Conservation (phyloP, 2,329 filamentous ascomycete genomes). For the Arthrinium phaeospermum region DNA sequence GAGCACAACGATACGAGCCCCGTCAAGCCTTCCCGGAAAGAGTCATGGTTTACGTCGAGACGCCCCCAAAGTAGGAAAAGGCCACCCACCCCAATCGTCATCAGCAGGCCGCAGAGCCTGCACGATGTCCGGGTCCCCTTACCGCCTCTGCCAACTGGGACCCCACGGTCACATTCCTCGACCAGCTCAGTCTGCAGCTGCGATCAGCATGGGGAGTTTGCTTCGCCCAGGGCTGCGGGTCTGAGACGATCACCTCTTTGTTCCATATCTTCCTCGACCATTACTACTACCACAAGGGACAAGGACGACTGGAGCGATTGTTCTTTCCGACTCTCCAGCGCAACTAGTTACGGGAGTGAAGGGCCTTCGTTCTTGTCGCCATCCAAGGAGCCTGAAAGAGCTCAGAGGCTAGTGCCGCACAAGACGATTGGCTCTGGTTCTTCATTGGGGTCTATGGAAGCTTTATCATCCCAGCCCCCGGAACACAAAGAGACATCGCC, state of each 20-base stretch:
- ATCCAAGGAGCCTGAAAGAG: constrained; percentile 30
- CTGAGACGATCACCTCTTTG: constrained; percentile 43
- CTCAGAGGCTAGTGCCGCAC: constrained; percentile 20
- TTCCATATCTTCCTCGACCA: constrained; percentile 30
- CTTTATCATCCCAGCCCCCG: constrained; percentile 35
- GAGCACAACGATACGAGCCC: constrained; percentile 19
- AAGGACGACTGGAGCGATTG: constrained; percentile 35
- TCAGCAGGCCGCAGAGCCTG: constrained; percentile 45
- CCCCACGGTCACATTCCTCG: constrained; percentile 43
- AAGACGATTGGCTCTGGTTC: constrained; percentile 28
- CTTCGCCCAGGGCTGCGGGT: constrained; percentile 35
- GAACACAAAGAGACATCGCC: constrained; percentile 32
- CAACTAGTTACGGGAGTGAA: constrained; percentile 30
- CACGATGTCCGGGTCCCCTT: constrained; percentile 45
- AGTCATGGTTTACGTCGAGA: constrained; percentile 34
- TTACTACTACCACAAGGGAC: constrained; percentile 27
- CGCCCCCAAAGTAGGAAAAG: constrained; percentile 38
- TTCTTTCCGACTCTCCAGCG: constrained; percentile 32
- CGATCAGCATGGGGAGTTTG: constrained; percentile 42
- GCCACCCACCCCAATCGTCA: constrained; percentile 44
- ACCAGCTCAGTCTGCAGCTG: constrained; percentile 53
- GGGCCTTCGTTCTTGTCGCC: constrained; percentile 32
- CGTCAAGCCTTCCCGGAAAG: constrained; percentile 27
- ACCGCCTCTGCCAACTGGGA: constrained; percentile 45
- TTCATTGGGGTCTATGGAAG: constrained; percentile 37